These are phyloP conservation scores for Aspergillus pseudotamarii DNA, from an alignment of 2,329 filamentous ascomycete species.

Conservation along the genomic window DNA sequence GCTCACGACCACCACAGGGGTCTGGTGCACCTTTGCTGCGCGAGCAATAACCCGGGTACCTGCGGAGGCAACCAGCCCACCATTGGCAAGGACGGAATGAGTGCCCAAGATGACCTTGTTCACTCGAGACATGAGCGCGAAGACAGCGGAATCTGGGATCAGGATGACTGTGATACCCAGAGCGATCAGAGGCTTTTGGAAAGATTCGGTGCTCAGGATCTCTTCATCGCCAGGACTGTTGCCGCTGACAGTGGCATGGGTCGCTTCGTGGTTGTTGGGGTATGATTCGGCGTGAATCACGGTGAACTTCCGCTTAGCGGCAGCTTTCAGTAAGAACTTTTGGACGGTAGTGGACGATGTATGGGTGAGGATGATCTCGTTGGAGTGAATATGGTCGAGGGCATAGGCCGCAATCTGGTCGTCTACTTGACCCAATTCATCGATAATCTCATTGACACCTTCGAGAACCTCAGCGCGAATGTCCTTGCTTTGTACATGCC, in stretches of 20 bases:
- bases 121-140: conserved; percentile 91
- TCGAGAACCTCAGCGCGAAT: conserved; percentile 89
- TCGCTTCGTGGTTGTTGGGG: conserved; percentile 68
- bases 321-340: conserved; percentile 84
- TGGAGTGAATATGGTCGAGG: conserved; percentile 88
- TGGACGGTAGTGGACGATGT: conserved; percentile 85
- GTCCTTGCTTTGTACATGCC: conserved; percentile 55
- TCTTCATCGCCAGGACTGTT: conserved; percentile 53
- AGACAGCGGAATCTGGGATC: conserved; percentile 81
- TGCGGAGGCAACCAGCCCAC: conserved; percentile 78
- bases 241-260: conserved; percentile 65
- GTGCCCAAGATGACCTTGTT: conserved; percentile 94
- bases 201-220: conserved; percentile 49
- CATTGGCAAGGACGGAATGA: conserved; percentile 84
- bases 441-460: conserved; percentile 92
- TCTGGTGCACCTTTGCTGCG: conserved; percentile 79
- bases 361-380: conserved; percentile 89
- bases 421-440: conserved; percentile 90
- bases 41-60: conserved; percentile 83
- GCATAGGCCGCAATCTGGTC: conserved; percentile 89
- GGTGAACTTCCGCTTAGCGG: conserved; percentile 87
- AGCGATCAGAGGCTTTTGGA: conserved; percentile 77
- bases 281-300: conserved; percentile 78
- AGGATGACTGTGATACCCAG: conserved; percentile 81
- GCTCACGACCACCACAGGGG: conserved; percentile 83